Evolutionary conservation across 805 yeast genomes (phyloP), one percentile per base, ranked within the genome.

Genomic region (Starmera pachycereana): DNA sequence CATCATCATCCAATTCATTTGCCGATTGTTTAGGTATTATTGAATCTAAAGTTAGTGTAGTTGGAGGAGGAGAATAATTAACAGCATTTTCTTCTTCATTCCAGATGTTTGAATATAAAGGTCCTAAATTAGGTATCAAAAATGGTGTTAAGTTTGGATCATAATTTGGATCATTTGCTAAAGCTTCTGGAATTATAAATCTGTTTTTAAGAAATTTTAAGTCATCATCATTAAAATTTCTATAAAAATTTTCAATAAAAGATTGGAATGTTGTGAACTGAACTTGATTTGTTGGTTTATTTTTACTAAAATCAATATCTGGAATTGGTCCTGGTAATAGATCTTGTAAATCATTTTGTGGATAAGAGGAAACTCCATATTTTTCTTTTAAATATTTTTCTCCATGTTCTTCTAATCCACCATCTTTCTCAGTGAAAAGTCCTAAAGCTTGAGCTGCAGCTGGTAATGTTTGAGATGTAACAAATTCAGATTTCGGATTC

Each of bases 321-420:
- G 98, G 98, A 22, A 88, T 79, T 30, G 69, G 76, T 3, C 98
- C 99, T 0, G 98, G 96, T 28, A 92, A 65, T 45, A 82, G 60
- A 40, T 78, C 81, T 47, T 76, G 68, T 35, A 92, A 64, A 54
- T 89, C 95, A 32, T 69, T 68, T 29, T 78, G 74, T 0, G 98
- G 98, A 56, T 78, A 92, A n/a, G 89, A 78, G 0, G 92, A 84
- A 12, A 92, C 98, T 4, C 84, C 96, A 52, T 79, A 87, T 56
- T 81, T 82, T 47, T 69, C 70, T 54, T 83, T 82, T 43, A 83
- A 58, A 50, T 73, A 85, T 36, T 84, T 95, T 33, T 74, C 78
- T 7, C 87, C 87, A n/a, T 75, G 76, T 13, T 76, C 70, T 43
- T 75, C 81, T 16, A 76, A 54, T 1, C 82, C 82, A 36, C 75